phyloP scores from a whole-genome alignment of 1,284 basidiomycete species.

The Ustilago nuda region DNA sequence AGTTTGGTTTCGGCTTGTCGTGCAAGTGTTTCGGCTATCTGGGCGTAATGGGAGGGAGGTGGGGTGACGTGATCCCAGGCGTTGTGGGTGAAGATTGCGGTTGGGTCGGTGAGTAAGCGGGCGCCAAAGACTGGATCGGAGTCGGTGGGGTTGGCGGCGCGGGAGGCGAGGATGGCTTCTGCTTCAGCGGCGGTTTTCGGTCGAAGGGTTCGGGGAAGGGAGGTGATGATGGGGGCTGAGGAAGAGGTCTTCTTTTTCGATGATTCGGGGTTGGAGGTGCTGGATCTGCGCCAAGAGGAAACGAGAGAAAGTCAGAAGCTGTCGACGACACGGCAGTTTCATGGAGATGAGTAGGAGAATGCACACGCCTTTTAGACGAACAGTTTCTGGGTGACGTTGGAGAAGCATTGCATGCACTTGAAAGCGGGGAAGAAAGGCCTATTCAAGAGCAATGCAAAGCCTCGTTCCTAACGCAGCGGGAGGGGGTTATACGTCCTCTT shows the following conservation, averaged over 20 bases:
- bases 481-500: not conserved
- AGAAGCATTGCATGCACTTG: slow-evolving; percentile 33
- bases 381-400: not conserved
- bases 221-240: slow-evolving; percentile 14
- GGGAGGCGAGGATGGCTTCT: slow-evolving; percentile 32
- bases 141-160: slow-evolving; percentile 5
- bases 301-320: not conserved
- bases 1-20: slow-evolving; percentile 58
- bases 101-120: slow-evolving; percentile 42
- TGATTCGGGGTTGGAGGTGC: not conserved
- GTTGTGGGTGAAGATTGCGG: slow-evolving; percentile 61
- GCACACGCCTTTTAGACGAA: slow-evolving; percentile 2
- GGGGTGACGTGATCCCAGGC: slow-evolving; percentile 67
- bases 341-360: not conserved
- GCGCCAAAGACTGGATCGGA: slow-evolving; percentile 46
- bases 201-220: slow-evolving; percentile 17
- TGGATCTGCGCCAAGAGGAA: not conserved
- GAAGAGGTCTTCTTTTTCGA: slow-evolving; percentile 37
- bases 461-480: not conserved
- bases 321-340: not conserved
- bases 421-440: slow-evolving; percentile 12
- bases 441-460: slow-evolving; percentile 29
- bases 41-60: slow-evolving; percentile 50
- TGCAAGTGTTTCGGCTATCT: slow-evolving; percentile 44
- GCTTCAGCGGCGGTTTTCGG: slow-evolving; percentile 52